A percentile compares a stretch with the other conserved stretches of the same genome.
Conservation (phyloP, 805 yeast species). For the Ogataea degrootiae region DNA sequence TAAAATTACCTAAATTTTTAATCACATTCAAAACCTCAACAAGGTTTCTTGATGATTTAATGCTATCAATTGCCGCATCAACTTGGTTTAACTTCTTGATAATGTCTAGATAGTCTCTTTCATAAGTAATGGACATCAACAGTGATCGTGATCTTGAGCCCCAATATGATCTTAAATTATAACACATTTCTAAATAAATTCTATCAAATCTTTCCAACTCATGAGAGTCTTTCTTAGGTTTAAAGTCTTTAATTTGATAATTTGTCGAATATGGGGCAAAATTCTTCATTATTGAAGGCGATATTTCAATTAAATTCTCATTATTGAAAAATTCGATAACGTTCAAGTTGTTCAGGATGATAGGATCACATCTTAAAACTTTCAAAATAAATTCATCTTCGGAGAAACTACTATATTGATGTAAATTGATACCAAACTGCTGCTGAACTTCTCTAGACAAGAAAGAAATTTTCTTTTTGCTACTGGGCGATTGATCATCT, state of each 20-base stretch:
- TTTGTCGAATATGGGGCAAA: conserved; percentile 63
- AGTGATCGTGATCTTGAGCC: conserved; percentile 63
- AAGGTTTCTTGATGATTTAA: conserved; percentile 49
- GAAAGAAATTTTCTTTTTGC: conserved; percentile 43
- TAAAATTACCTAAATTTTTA: conserved; percentile 70
- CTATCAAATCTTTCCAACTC: conserved; percentile 68
- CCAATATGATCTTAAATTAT: conserved; percentile 69
- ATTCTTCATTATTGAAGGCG: conserved; percentile 49
- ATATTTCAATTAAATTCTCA: conserved; percentile 57
- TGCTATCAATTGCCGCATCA: conserved; percentile 54
- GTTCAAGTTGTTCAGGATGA: conserved; percentile 47
- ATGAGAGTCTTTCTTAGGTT: conserved; percentile 49
- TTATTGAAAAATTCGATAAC: conserved; percentile 67
- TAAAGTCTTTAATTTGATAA: conserved; percentile 31
- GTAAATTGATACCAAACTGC: conserved; percentile 75
- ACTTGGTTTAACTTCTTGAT: conserved; percentile 48
- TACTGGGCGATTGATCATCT: conserved; percentile 32
- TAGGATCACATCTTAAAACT: conserved; percentile 57
- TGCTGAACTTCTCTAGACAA: conserved; percentile 70
- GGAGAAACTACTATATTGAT: conserved; percentile 47
- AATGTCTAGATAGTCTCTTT: conserved; percentile 62
- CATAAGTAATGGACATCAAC: conserved; percentile 48
- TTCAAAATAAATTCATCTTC: conserved; percentile 52
- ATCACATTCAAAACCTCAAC: conserved; percentile 59
- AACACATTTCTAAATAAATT: conserved; percentile 61